phyloP scores from a whole-genome alignment of 176 grass and related monocot species.

The Secale cereale region DNA sequence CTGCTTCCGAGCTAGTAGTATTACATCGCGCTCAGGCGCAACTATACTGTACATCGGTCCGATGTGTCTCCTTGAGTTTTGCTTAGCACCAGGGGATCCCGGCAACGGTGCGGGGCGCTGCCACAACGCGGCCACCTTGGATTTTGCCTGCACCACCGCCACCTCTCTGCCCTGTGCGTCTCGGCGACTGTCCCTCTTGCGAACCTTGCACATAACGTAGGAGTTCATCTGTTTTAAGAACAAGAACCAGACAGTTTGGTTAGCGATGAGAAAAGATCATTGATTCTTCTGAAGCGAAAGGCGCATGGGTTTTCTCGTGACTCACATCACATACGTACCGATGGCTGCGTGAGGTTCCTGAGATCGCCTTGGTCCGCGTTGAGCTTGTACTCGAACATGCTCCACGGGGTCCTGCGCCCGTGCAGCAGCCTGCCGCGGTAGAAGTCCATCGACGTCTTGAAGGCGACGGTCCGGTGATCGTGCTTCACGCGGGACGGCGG shows the following conservation, averaged over 20 bases:
- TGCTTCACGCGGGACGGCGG: background rate
- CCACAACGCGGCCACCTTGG: background rate
- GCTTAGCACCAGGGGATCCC: background rate
- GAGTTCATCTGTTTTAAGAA: constrained; percentile 25
- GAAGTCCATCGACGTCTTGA: constrained; percentile 6
- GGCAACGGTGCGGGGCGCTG: background rate
- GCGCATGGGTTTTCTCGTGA: no score
- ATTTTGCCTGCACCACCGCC: no score
- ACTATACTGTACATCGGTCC: background rate
- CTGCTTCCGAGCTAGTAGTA: background rate
- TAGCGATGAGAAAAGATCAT: background rate
- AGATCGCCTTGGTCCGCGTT: background rate
- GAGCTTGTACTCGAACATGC: constrained; percentile 27
- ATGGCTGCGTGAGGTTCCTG: background rate
- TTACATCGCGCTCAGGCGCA: background rate
- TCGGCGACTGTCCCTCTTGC: background rate
- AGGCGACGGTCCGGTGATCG: background rate
- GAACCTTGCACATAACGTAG: constrained; percentile 14
- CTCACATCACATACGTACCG: background rate
- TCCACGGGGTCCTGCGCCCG: constrained; percentile 15
- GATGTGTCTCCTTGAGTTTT: background rate
- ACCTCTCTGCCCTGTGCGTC: background rate
- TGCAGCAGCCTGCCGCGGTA: constrained; percentile 8
- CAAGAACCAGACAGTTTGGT: background rate
- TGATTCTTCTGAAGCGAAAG: background rate